phyloP scores from a whole-genome alignment of 371 early-diverging fungal species.

The Mortierella sp. region DNA sequence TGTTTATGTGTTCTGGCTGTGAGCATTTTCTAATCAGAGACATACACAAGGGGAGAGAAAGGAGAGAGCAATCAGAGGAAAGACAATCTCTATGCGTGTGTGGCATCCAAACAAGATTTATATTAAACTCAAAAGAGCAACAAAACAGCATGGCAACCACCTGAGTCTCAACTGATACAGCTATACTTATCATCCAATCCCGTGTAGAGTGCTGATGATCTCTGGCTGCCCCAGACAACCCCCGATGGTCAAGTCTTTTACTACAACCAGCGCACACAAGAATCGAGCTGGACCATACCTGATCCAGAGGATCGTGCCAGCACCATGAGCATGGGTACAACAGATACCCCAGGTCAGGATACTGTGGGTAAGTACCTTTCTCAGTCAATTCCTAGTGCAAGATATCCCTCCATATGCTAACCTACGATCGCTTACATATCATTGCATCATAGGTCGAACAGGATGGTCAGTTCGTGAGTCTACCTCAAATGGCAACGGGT shows the following conservation, averaged over 20 bases:
- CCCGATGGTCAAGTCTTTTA: slow-evolving; percentile 70
- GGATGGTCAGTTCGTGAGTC: slow-evolving; percentile 56
- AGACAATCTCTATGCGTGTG: too few relatives aligned
- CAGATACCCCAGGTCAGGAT: slow-evolving; percentile 39
- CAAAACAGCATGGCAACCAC: too few relatives aligned
- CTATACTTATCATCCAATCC: too few relatives aligned
- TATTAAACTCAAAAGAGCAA: neutral
- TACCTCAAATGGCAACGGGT: slow-evolving; percentile 53
- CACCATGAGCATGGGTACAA: slow-evolving; percentile 28
- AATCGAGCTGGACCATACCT: slow-evolving; percentile 67
- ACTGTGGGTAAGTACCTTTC: slow-evolving; percentile 27
- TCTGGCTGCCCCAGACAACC: slow-evolving; percentile 62
- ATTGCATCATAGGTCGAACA: slow-evolving; percentile 16
- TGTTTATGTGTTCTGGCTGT: too few relatives aligned
- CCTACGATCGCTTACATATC: neutral
- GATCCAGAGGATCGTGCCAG: slow-evolving; percentile 54
- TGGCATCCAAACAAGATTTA: neutral
- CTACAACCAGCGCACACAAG: slow-evolving; percentile 69
- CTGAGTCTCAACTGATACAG: too few relatives aligned
- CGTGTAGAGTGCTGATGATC: slow-evolving; percentile 50
- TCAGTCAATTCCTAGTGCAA: neutral
- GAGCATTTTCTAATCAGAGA: too few relatives aligned
- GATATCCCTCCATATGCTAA: neutral
- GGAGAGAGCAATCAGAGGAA: too few relatives aligned
- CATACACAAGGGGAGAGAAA: too few relatives aligned